Percentiles rank a stretch among this genome's conserved stretches.
Evolutionary conservation across 345 rosid species (phyloP).

Genomic region (Hibiscus tridactylites): DNA sequence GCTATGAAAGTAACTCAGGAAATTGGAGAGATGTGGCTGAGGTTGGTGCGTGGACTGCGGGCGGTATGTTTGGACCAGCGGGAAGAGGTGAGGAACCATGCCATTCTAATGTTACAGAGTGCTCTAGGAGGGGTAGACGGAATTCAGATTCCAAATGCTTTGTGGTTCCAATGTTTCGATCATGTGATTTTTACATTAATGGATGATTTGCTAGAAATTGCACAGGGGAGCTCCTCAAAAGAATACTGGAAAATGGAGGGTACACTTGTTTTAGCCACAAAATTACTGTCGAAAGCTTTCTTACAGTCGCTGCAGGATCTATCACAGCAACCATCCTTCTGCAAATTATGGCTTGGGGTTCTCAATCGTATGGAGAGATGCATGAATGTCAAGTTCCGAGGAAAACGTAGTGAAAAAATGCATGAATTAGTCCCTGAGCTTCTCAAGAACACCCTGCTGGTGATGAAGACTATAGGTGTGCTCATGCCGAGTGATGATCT

Average conservation of each 20-base stretch:
- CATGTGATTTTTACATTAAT: constrained; percentile 42
- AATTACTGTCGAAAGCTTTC: constrained; percentile 53
- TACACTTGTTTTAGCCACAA: constrained; percentile 52
- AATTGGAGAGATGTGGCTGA: constrained; percentile 75
- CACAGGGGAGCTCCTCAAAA: constrained; percentile 36
- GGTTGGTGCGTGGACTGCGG: constrained; percentile 50
- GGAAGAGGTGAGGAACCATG: constrained; percentile 66
- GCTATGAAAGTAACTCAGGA: constrained; percentile 47
- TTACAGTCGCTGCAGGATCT: constrained; percentile 48
- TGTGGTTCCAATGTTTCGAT: constrained; percentile 70
- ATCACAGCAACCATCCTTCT: constrained; percentile 51
- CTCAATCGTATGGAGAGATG: constrained; percentile 50
- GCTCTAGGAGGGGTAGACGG: constrained; percentile 43
- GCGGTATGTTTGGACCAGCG: constrained; percentile 55
- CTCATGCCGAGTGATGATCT: constrained; percentile 46
- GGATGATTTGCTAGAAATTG: constrained; percentile 40
- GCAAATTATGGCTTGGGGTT: constrained; percentile 68
- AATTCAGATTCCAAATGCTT: constrained; percentile 33
- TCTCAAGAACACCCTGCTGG: constrained; percentile 57
- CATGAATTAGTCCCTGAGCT: constrained; percentile 61
- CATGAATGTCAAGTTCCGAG: constrained; percentile 51
- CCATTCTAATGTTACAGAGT: constrained; percentile 43
- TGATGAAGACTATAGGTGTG: constrained; percentile 57
- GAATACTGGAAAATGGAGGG: constrained; percentile 50
- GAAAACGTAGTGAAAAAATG: constrained; percentile 46